Evolutionary conservation across 2,329 filamentous ascomycete genomes (phyloP).

Genomic region (Colletotrichum phormii): DNA sequence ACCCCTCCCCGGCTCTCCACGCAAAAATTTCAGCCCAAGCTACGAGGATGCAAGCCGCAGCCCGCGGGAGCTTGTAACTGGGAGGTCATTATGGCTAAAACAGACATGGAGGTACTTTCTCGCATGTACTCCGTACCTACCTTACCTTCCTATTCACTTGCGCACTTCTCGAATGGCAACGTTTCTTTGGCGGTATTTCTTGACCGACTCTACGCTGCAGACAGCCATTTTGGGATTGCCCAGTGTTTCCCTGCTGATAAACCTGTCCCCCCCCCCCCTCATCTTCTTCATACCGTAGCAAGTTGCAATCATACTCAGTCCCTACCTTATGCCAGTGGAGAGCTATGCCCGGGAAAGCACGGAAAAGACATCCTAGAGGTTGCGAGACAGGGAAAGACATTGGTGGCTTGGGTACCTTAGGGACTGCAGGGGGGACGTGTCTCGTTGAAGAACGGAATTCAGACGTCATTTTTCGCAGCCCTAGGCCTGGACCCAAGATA

Average conservation of each 20-base stretch:
- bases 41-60: background rate
- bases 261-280: background rate
- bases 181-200: background rate
- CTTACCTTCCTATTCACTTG: background rate
- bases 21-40: constrained; percentile 33
- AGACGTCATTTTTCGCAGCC: constrained; percentile 8
- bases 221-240: background rate
- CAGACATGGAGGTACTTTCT: background rate
- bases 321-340: background rate
- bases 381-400: background rate
- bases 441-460: constrained; percentile 9
- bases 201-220: background rate
- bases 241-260: too few species aligned
- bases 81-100: background rate
- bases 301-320: too few species aligned
- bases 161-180: background rate
- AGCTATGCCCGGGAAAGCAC: background rate
- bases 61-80: too few species aligned
- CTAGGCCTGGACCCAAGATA: background rate
- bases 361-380: background rate
- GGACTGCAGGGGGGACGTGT: background rate
- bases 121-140: background rate
- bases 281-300: background rate
- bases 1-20: constrained; percentile 12
- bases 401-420: background rate